Evolutionary conservation across 2,329 filamentous ascomycete species (phyloP), one percentile per base, ranked within the genome.

Genomic region (Aaosphaeria arxii): DNA sequence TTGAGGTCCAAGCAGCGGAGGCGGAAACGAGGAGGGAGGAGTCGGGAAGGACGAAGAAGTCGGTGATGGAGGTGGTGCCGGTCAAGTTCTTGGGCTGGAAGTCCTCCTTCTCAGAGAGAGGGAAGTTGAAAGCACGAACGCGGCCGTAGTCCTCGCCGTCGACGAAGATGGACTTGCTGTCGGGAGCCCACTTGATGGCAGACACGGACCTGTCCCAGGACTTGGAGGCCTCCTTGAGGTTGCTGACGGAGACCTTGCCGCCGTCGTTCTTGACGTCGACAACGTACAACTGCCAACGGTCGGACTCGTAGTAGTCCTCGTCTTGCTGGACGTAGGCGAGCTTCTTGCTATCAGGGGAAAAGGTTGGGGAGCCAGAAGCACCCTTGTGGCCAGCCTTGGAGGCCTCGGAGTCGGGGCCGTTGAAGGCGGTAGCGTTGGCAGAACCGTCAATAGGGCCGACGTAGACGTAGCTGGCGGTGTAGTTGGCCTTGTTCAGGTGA

Each of bases 381-480:
- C 88, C 88, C 74, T 80, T 17, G 77, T 84, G 45, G 66, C 49
- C 28, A 77, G 73, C 52, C 40, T 62, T 44, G 36, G 40, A 42
- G 32, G 59, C 54, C 47, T 59, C 53, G 7, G 57, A 61, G 28
- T 55, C 61, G 7, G 65, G 66, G 24, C 67, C 67, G 49, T 67
- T 67, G 50, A 69, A 56, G 38, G 66, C 62, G 9, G 57, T 47
- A n/a, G 66, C 54, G 3, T 50, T 50, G 13, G 55, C 52, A 55
- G 86, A 89, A 9, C 79, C 81, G 46, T 77, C 75, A 42, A 94
- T 75, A 1, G 85, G 80, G 4, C 88, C 79, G 40, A 86, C 82
- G 70, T 94, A 95, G 38, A 94, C 78, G 62, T 94, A 88, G 6
- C 86, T 86, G 55, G 91, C 91, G 7, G 90, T 95, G 70, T 86